Base-by-base conservation (phyloP, 2,329 filamentous ascomycete genomes). In the Mariannaea sp. region DNA sequence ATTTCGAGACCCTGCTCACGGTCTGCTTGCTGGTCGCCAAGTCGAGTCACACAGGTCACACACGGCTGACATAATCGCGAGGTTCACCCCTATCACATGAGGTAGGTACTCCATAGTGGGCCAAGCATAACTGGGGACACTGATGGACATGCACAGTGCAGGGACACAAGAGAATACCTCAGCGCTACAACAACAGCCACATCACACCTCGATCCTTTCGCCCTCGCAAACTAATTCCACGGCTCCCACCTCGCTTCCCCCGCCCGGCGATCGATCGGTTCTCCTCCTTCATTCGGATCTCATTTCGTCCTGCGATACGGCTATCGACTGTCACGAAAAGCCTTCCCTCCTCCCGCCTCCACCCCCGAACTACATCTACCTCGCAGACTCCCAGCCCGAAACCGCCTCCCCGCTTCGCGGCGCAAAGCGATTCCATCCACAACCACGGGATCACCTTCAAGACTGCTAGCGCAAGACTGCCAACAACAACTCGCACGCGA, bases 161-260 rank as follows among this genome's bases (percentile, higher is more conserved):
- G 62, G 55, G 60, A 36, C 54, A 41, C 49, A 51, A 39, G 44
- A 57, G 57, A 55, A 57, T 29, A 40, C 45, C 36, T 32, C 39
- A 39, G 36, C 32, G 54, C 62, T 57, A 65, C 63, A 39, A 39
- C 36, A 39, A 39, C 20, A 39, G 56, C 65, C 53, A 53, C 49
- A 44, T 45, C 43, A 32, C 47, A 61, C 62, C 50, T 53, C 50
- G 36, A 49, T 54, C 51, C 51, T 54, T 53, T 54, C 36, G 27
- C 51, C 45, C 40, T 49, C 45, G 44, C 50, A 48, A 53, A 44
- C 49, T 32, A 42, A 42, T 38, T 39, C 43, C 39, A 56, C 44
- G 43, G 45, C 54, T 53, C 35, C 54, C 50, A 55, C 53, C 54
- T 36, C 19, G 13, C 41, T 51, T 33, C 49, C 48, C 29, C 49